Conservation (phyloP, 2,329 filamentous ascomycete species). For the Ceratocystis huliohia region DNA sequence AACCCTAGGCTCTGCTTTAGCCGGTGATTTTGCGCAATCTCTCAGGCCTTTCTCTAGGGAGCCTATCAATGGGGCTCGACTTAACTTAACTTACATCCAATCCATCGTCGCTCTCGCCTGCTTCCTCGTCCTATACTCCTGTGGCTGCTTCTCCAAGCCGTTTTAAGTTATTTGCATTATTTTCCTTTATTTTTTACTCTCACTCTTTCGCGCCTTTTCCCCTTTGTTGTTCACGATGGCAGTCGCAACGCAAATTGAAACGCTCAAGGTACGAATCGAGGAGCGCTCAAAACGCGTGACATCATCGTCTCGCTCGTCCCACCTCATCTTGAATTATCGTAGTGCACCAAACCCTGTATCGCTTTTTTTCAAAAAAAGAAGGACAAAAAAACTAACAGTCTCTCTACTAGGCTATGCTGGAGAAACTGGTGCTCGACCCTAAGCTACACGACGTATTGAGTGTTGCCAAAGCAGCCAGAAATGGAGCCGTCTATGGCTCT, state of each 20-base stretch:
- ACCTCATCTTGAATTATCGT: neutral
- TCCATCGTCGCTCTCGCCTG: neutral
- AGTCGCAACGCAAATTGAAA: conserved; percentile 14
- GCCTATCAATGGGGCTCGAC: neutral
- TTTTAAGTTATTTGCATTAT: neutral
- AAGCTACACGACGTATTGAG: conserved; percentile 73
- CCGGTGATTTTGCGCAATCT: neutral
- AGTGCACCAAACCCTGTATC: neutral
- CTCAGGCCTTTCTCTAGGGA: neutral
- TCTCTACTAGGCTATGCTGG: conserved; percentile 47
- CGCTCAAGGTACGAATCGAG: conserved; percentile 12
- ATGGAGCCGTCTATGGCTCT: conserved; percentile 90
- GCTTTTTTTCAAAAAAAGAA: neutral
- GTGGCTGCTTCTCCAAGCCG: neutral
- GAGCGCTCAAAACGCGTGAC: conserved; percentile 8
- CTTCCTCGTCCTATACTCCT: no score
- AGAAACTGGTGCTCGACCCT: conserved; percentile 69
- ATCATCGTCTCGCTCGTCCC: neutral
- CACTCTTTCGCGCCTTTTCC: neutral
- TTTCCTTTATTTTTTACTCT: neutral
- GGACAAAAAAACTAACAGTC: neutral
- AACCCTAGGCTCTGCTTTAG: neutral
- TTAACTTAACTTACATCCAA: neutral
- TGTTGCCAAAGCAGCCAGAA: conserved; percentile 83
- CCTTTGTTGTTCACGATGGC: conserved; percentile 3